Base-by-base conservation (phyloP, 352 stramenopile genomes). In the Phytopythium oedochilum region DNA sequence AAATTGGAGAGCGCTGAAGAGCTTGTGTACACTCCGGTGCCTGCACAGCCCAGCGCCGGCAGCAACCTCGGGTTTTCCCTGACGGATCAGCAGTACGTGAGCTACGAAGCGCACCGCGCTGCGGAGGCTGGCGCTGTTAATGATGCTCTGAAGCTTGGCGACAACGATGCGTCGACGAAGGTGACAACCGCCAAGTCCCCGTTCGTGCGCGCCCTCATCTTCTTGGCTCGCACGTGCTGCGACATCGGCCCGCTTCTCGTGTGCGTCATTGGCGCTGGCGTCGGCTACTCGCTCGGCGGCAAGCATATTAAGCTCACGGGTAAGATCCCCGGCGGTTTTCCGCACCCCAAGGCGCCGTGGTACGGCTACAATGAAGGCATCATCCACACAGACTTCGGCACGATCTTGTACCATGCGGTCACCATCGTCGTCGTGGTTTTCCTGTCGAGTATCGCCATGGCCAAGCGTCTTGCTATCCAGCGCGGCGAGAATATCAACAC, bases 371-470 rank as follows among this genome's bases (percentile, higher is more conserved):
- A 73, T 2, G 63, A 63, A 11, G 66, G 66, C 9, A 23, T 78
- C 7, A 83, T 86, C 45, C 62, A 82, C 20, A 59, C 73, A 5
- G 68, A 83, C 59, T n/a, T n/a, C 63, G 70, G 2, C 59, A n/a
- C n/a, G n/a, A n/a, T n/a, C n/a, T n/a, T 90, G 40, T 70, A 67
- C 22, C 60, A 84, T n/a, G n/a, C 22, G 85, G 71, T 73, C 42
- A 71, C 96, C 39, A 68, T 88, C 36, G 61, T 89, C 45, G 64
- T 97, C 64, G 79, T 97, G 20, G 79, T 77, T 17, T 97, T 94
- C 75, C 93, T 97, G 78, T 80, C 93, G 45, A 92, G 78, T 40
- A 85, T 96, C 65, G 83, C 85, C 3, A 94, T 97, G 70, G 82
- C 78, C 29, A 96, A 97, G 60, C 73, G 77, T 5, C 60, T 96